These are phyloP conservation scores for Aureobasidium sp. DNA, from an alignment of 2,329 filamentous ascomycete genomes.

Conservation along the genomic window DNA sequence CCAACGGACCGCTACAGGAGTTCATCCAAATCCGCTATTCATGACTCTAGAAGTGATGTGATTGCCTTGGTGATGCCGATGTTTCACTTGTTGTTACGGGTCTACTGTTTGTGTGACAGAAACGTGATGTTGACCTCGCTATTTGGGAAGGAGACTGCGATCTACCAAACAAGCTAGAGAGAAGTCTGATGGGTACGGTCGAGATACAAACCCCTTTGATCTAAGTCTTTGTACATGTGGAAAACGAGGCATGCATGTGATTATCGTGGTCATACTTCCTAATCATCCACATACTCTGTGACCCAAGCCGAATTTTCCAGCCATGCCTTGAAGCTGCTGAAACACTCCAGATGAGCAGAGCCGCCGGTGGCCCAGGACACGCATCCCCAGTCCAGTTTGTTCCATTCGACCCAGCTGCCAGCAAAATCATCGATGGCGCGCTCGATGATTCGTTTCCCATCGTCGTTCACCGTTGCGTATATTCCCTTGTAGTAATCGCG, in stretches of 20 bases:
- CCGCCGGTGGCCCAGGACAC: not conserved
- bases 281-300: not conserved
- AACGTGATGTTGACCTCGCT: not conserved
- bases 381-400: conserved; percentile 2
- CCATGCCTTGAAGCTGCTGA: conserved; percentile 3
- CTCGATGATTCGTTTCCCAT: not conserved
- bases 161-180: too few species aligned
- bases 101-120: too few species aligned
- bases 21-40: not conserved
- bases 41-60: not conserved
- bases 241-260: not conserved
- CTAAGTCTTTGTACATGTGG: not conserved
- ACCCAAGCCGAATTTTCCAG: not conserved
- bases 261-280: too few species aligned
- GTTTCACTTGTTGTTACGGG: not conserved
- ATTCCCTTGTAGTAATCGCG: not conserved
- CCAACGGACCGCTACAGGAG: not conserved
- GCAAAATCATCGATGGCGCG: conserved; percentile 5
- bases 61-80: not conserved
- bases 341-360: not conserved
- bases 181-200: too few species aligned
- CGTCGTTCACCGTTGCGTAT: not conserved
- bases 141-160: not conserved
- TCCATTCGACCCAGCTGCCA: not conserved
- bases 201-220: not conserved